These are phyloP conservation scores for Colletotrichum sp. DNA, from an alignment of 2,329 filamentous ascomycete species.

Conservation along the genomic window DNA sequence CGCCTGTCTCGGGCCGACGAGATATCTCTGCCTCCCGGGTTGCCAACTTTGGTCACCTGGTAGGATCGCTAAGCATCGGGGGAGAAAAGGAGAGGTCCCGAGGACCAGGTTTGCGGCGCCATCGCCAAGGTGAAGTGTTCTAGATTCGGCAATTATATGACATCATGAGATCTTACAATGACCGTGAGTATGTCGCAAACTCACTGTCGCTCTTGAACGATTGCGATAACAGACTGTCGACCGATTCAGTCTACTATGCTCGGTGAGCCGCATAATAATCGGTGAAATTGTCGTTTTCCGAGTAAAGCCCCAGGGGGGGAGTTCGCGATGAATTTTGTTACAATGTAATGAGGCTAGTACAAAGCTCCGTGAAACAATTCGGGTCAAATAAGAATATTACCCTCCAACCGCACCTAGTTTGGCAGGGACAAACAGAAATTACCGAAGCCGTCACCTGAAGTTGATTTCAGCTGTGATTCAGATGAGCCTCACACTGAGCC, in stretches of 20 bases:
- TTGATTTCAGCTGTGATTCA: background rate
- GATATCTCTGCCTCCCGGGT: background rate
- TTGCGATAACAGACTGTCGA: background rate
- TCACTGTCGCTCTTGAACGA: background rate
- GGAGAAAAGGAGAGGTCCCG: background rate
- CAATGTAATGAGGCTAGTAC: background rate
- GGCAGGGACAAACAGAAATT: too few relatives aligned
- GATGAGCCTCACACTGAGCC: background rate
- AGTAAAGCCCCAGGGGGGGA: background rate
- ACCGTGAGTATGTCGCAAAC: accelerated
- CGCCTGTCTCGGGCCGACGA: background rate
- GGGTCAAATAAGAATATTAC: background rate
- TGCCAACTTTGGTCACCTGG: background rate
- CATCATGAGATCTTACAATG: background rate
- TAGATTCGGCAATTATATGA: background rate
- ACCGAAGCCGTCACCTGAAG: background rate
- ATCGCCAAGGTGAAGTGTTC: background rate
- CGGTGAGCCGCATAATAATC: background rate
- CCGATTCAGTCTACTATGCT: background rate
- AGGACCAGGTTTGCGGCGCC: background rate
- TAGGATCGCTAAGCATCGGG: background rate
- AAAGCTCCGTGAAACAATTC: background rate
- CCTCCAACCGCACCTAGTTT: background rate
- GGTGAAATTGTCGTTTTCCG: background rate
- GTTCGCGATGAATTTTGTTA: background rate